Evolutionary conservation across 2,329 filamentous ascomycete genomes (phyloP).

Genomic region (Aspergillus intermedius): DNA sequence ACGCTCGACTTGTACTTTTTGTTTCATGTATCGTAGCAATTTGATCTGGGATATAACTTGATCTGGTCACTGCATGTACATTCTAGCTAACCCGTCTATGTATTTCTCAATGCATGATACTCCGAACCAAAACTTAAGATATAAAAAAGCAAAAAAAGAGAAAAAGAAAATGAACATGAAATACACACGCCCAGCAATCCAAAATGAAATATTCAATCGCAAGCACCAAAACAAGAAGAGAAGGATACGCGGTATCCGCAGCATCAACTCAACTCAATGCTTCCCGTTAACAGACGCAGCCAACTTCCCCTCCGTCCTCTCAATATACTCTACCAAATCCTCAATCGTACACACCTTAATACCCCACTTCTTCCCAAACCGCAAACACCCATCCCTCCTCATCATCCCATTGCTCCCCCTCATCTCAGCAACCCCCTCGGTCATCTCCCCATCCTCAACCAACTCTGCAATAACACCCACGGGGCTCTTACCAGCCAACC

Average conservation of each 20-base stretch:
- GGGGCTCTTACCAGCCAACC: constrained; percentile 66
- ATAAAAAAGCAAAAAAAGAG: background rate
- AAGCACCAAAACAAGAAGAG: constrained; percentile 1
- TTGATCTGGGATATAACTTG: too few relatives aligned
- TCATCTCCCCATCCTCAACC: constrained; percentile 74
- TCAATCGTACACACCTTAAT: constrained; percentile 94
- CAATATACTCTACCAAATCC: constrained; percentile 72
- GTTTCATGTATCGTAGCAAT: too few relatives aligned
- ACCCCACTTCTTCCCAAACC: constrained; percentile 81
- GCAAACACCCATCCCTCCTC: constrained; percentile 77
- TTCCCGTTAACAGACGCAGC: constrained; percentile 27
- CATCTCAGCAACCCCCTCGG: constrained; percentile 61
- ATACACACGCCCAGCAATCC: background rate
- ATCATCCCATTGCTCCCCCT: constrained; percentile 73
- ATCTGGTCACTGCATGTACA: too few relatives aligned
- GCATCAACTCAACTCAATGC: constrained; percentile 16
- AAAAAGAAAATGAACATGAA: background rate
- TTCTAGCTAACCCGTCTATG: too few relatives aligned
- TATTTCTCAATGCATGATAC: too few relatives aligned
- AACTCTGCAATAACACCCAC: constrained; percentile 87
- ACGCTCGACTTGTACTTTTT: background rate
- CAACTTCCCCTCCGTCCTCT: constrained; percentile 59
- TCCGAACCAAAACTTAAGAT: too few relatives aligned
- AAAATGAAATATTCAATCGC: constrained; percentile 4
- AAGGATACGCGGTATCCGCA: constrained; percentile 1